Conservation (phyloP, 768 basidiomycete genomes). For the Phaeotremella fagi region DNA sequence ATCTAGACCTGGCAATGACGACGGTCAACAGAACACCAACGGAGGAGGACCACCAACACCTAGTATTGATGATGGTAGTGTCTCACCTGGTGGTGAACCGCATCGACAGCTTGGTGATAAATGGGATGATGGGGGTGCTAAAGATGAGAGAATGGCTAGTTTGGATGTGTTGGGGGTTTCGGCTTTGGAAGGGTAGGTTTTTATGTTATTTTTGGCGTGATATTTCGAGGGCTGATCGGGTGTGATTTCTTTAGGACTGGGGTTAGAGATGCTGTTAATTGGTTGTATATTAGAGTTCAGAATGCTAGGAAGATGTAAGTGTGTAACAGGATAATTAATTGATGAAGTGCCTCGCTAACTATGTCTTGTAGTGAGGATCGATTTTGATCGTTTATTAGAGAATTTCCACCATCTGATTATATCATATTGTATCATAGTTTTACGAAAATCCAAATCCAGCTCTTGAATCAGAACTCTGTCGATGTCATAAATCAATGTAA, state of each 20-base stretch:
- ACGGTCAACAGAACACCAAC: conserved; percentile 1
- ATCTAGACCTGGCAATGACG: conserved; percentile 26
- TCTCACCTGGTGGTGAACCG: not conserved
- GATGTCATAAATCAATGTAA: no score
- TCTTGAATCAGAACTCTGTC: no score
- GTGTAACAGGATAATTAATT: no score
- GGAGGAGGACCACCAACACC: not conserved
- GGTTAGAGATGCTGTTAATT: conserved; percentile 82
- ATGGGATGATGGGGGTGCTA: conserved; percentile 36
- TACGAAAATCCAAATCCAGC: no score
- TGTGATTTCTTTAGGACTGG: conserved; percentile 65
- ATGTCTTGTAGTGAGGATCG: no score
- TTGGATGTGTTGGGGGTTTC: conserved; percentile 85
- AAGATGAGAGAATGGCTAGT: conserved; percentile 58
- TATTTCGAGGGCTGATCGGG: not conserved
- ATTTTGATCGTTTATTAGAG: no score
- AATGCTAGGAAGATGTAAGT: conserved; percentile 61
- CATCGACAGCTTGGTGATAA: not conserved
- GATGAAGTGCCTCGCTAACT: no score
- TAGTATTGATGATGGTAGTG: not conserved
- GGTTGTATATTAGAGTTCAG: conserved; percentile 90
- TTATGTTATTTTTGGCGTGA: not conserved
- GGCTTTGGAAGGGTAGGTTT: conserved; percentile 76
- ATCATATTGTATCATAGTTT: no score
- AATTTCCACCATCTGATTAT: no score